Conservation (phyloP, 2,329 filamentous ascomycete species). For the Dendryphion nanum region DNA sequence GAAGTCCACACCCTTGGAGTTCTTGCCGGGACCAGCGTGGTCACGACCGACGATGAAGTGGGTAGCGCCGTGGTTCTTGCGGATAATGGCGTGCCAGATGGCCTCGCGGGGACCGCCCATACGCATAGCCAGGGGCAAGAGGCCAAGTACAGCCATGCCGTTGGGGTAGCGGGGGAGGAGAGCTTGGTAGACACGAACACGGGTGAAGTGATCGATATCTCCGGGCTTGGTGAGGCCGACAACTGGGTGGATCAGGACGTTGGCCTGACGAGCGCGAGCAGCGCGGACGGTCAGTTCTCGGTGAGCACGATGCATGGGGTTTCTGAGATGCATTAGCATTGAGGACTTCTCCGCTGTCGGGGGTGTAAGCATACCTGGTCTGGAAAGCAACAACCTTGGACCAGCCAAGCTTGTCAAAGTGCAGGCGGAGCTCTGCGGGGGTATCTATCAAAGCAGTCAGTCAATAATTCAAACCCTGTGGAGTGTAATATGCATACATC, state of each 20-base stretch:
- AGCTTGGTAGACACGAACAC: conserved; percentile 97
- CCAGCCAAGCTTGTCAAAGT: conserved; percentile 99
- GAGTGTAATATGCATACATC: conserved; percentile 61
- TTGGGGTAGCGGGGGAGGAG: conserved; percentile 96
- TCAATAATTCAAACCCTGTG: not conserved
- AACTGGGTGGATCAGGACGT: conserved; percentile 98
- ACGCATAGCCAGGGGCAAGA: conserved; percentile 94
- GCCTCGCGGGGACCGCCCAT: conserved; percentile 98
- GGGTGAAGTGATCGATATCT: conserved; percentile 99
- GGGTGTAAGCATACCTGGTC: conserved; percentile 51
- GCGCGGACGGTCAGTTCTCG: conserved; percentile 96
- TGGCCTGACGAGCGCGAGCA: conserved; percentile 91
- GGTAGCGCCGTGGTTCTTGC: conserved; percentile 98
- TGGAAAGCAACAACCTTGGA: conserved; percentile 97
- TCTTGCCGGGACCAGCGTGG: conserved; percentile 96
- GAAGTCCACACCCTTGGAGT: conserved; percentile 94
- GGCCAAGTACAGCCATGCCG: conserved; percentile 95
- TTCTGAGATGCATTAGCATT: conserved; percentile 50
- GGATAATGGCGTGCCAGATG: conserved; percentile 99
- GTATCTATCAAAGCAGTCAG: conserved; percentile 59
- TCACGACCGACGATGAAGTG: conserved; percentile 99
- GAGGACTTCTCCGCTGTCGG: too few relatives aligned
- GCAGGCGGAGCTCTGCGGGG: conserved; percentile 86
- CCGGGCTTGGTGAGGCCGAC: conserved; percentile 98
- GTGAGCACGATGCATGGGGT: conserved; percentile 99